phyloP scores from a whole-genome alignment of 1,284 basidiomycete genomes.

The Filobasidium uniguttulatum region DNA sequence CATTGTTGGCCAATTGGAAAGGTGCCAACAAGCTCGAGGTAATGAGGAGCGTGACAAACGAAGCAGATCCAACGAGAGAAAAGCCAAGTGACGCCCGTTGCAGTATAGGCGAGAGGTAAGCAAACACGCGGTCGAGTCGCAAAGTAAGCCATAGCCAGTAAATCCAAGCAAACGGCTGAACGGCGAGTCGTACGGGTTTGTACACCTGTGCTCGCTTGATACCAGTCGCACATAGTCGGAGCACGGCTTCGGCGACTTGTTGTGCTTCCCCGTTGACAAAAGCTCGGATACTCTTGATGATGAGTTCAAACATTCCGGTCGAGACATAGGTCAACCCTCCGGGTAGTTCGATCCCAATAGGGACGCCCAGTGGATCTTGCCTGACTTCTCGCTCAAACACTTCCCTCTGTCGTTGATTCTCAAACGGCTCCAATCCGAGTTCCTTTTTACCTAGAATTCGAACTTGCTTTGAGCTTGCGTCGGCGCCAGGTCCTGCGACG shows the following conservation, averaged over 20 bases:
- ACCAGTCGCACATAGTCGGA: background rate
- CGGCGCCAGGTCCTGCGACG: slow-evolving; percentile 6
- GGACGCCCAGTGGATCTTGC: slow-evolving; percentile 10
- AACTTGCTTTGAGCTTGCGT: background rate
- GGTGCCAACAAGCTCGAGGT: slow-evolving; percentile 29
- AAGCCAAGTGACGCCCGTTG: slow-evolving; percentile 23
- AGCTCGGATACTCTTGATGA: slow-evolving; percentile 13
- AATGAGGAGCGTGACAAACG: slow-evolving; percentile 28
- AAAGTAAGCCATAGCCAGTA: background rate
- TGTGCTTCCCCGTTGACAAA: slow-evolving; percentile 15
- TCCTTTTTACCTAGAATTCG: background rate
- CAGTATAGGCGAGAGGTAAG: slow-evolving; percentile 4
- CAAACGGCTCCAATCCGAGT: background rate
- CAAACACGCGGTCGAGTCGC: background rate
- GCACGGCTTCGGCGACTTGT: background rate
- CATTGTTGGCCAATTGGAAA: slow-evolving; percentile 27
- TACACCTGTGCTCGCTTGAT: background rate
- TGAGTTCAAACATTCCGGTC: slow-evolving; percentile 9
- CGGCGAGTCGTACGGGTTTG: background rate
- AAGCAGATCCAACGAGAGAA: slow-evolving; percentile 30
- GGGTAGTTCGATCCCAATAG: slow-evolving; percentile 23
- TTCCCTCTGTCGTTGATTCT: background rate
- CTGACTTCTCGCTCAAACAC: slow-evolving; percentile 8
- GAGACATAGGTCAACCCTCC: slow-evolving; percentile 8
- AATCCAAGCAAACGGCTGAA: background rate